These are phyloP conservation scores for Ochromonadaceae sp. DNA, from an alignment of 352 stramenopile species.

Conservation along the genomic window DNA sequence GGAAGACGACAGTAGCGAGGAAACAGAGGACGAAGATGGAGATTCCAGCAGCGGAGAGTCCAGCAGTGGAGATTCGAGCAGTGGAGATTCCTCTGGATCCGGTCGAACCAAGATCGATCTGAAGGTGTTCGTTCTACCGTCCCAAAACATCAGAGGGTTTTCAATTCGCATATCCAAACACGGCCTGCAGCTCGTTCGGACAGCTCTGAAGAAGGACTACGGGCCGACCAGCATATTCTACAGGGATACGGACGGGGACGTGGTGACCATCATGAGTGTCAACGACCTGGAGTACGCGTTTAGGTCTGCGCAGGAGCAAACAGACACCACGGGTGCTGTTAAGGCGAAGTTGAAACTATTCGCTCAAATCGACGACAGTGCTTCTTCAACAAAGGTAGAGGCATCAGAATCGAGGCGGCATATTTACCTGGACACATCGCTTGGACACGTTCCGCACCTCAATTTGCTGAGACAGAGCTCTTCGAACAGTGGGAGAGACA, in stretches of 20 bases:
- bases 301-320: not conserved
- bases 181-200: not conserved
- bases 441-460: not conserved
- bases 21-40: not conserved
- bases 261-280: not conserved
- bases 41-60: not conserved
- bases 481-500: not conserved
- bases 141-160: not conserved
- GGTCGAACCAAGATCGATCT: slow-evolving; percentile 2
- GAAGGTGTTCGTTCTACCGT: not conserved
- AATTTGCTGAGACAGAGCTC: not conserved
- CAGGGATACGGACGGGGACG: not conserved
- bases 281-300: not conserved
- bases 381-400: not conserved
- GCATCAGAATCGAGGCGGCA: not conserved
- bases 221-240: not conserved
- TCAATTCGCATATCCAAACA: not conserved
- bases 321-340: not conserved
- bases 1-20: not conserved
- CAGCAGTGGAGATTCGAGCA: not conserved
- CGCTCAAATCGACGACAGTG: not conserved
- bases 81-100: too few species aligned
- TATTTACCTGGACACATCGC: not conserved
- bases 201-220: not conserved
- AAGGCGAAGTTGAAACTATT: not conserved